Conservation (phyloP, 2,329 filamentous ascomycete genomes). For the Teratosphaeria epicoccoides region DNA sequence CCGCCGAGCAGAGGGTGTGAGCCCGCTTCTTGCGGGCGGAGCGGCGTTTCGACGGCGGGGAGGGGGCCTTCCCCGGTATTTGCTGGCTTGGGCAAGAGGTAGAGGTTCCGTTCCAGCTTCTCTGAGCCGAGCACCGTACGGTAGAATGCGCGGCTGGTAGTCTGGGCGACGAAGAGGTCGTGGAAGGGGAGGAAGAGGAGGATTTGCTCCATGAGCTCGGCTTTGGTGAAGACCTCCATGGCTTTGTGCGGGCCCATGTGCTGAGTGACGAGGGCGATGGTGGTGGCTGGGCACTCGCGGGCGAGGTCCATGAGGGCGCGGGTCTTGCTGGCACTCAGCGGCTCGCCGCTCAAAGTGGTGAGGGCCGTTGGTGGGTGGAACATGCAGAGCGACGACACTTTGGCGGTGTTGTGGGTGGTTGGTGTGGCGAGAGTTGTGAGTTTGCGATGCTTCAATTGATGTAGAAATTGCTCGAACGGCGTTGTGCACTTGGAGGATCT, state of each 20-base stretch:
- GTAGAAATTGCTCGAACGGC: background rate
- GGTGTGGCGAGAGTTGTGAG: background rate
- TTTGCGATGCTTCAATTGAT: background rate
- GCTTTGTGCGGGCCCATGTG: background rate
- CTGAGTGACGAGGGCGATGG: background rate
- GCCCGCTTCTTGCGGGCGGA: background rate
- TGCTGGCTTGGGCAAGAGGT: background rate
- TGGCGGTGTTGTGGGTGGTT: background rate
- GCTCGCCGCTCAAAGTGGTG: background rate
- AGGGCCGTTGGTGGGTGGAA: background rate
- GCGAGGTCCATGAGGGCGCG: background rate
- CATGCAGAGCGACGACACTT: background rate
- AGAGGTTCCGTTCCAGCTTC: background rate
- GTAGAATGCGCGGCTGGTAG: background rate
- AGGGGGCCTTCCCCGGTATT: background rate
- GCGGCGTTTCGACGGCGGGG: background rate
- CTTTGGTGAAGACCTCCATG: background rate
- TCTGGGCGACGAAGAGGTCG: background rate
- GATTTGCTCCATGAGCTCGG: background rate
- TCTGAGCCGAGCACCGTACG: background rate
- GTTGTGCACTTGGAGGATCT: background rate
- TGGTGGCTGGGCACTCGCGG: background rate
- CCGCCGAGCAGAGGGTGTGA: background rate
- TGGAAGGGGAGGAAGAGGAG: background rate
- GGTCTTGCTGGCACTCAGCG: background rate